Base-by-base conservation (phyloP, 768 basidiomycete species). In the Boletellus sp. region DNA sequence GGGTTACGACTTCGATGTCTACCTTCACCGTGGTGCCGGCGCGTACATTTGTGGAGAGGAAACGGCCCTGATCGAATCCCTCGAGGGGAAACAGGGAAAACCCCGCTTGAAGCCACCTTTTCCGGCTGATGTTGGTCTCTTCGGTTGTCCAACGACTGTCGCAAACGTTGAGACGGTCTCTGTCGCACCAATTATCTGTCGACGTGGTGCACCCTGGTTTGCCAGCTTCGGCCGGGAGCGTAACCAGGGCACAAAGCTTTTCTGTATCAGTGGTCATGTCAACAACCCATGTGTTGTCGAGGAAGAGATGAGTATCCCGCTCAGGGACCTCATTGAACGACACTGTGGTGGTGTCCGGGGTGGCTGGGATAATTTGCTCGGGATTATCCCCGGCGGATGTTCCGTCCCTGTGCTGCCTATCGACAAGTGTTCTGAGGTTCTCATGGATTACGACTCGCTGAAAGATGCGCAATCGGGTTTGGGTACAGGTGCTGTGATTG, bases 11-110 rank as follows among this genome's bases (percentile, higher is more conserved):
- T 99, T 99, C 69, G 95, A 98, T 63, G 91, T 98, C 37, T 97
- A 98, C 70, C 71, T 99, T n/a, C 95, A 99, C 70, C 90, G 95
- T 48, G 95, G 95, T 16, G 95, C 95, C 2, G 95, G 95, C 46
- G 95, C 95, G 19, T 97, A 99, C 73, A 95, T 99, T 55, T 99
- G 95, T 64, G 95, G 95, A 22, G 95, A 99, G 72, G 95, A 99
- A 72, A 98, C 95, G 0, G 95, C 95, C 3, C 75, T 99, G 19
- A 99, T 99, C 60, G 95, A 99, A 75, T 90, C 87, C 58, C 70
- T 99, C 45, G 95, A 98, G 72, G 95, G 95, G 11, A 99, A 99
- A 70, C 95, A 97, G 70, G 95, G 95, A 22, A 99, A 99, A 67
- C 95, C 95, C 1, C 80, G 95, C 44, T 77, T 99, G 56, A 99